Conservation (phyloP, 257 asterid genomes). For the Solanum pinnatisectum region DNA sequence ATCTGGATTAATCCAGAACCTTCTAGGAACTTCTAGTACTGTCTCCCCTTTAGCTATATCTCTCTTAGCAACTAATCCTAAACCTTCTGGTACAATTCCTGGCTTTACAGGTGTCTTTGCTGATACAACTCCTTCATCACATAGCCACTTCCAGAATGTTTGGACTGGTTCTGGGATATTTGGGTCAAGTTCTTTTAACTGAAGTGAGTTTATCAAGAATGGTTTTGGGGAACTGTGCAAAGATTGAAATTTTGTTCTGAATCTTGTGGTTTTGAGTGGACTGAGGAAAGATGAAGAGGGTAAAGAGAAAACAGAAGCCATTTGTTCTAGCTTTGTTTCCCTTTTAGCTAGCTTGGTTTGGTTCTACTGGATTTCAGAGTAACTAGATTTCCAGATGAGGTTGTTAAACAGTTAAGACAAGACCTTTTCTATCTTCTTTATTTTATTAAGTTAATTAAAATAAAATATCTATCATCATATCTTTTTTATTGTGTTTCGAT, state of each 20-base stretch:
- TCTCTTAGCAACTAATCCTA: conserved; percentile 77
- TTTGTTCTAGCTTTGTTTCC: conserved; percentile 2
- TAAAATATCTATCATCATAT: background rate
- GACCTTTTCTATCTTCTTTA: background rate
- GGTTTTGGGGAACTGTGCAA: conserved; percentile 24
- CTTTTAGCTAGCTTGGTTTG: background rate
- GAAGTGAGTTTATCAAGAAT: conserved; percentile 21
- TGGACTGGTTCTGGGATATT: conserved; percentile 47
- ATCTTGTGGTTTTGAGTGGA: conserved; percentile 12
- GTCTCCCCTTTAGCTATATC: conserved; percentile 57
- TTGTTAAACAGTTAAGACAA: background rate
- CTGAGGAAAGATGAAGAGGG: conserved; percentile 17
- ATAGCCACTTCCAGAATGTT: conserved; percentile 85
- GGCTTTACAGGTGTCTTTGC: conserved; percentile 76
- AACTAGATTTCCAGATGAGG: conserved; percentile 29
- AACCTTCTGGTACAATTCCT: conserved; percentile 79
- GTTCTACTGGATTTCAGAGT: background rate
- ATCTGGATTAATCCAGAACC: conserved; percentile 76
- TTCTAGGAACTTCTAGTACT: conserved; percentile 88
- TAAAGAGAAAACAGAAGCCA: conserved; percentile 39
- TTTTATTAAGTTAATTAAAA: background rate
- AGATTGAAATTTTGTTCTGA: conserved; percentile 6
- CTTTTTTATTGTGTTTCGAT: too few species aligned
- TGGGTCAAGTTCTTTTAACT: conserved; percentile 39
- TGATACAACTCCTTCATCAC: conserved; percentile 73